Base-by-base conservation (phyloP, 257 asterid genomes). In the Mentha longifolia region DNA sequence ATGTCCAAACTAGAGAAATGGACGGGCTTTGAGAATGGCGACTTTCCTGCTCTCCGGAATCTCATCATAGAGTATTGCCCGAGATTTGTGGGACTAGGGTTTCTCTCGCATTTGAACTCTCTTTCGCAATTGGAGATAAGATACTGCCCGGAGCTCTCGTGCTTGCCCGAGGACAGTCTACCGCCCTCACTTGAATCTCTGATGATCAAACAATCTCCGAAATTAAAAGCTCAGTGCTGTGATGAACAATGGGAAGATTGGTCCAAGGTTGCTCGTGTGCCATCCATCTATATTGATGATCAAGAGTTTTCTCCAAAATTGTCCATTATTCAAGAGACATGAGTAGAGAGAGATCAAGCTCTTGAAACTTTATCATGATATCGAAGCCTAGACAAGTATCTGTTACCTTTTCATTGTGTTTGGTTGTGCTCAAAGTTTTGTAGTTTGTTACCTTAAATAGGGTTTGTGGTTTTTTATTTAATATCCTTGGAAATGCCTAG, bases 1-100 rank as follows among this genome's bases (percentile, higher is more conserved):
- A 74, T 78, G 83, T 59, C 68, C 41, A 59, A 56, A 57, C 67
- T 78, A 31, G 66, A 54, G 61, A 19, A 17, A n/a, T 78, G 83
- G 79, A 64, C 74, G 3, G 77, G 71, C 3, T 42, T 70, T 0
- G 66, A 43, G 52, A n/a, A n/a, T 0, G 70, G 74, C 0, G 79
- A 78, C 50, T 74, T 78, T 67, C 76, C 74, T 4, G 7, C 20
- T 65, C 79, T 78, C 31, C 19, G 17, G 4, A 31, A 47, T 4
- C 66, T 78, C 12, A 11, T n/a, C 3, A 47, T 74, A 30, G 47
- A 37, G 42, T 37, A 39, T 10, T 78, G 83, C 45, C 79, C 79
- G 4, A 57, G 9, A 33, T 37, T 22, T 22, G 25, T 22, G 25
- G 25, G 25, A 22, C 25, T 22, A 22, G 25, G 25, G 25, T 22